Percentiles rank a stretch among this genome's conserved stretches.
These are phyloP conservation scores for Spencermartinsiella ligniputridi DNA, from an alignment of 1,139 yeast species.

Conservation along the genomic window DNA sequence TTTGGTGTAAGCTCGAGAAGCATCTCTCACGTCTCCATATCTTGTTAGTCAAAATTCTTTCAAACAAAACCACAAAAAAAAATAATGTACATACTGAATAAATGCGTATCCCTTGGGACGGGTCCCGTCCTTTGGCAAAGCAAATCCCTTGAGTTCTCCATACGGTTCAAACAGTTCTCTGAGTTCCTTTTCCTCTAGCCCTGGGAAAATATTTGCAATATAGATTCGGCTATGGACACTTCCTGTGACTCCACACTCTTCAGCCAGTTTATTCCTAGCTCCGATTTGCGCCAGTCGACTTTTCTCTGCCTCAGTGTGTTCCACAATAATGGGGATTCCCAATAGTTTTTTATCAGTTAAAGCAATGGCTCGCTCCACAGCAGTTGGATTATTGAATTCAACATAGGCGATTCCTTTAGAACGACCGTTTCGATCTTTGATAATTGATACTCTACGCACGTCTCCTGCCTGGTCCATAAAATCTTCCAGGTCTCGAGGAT, in stretches of 20 bases:
- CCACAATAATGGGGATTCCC: conserved; percentile 37
- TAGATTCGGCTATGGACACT: conserved; percentile 24
- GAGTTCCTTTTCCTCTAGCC: conserved; percentile 32
- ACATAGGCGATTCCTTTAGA: conserved; percentile 39
- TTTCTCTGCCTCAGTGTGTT: conserved; percentile 36
- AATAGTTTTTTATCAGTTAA: conserved; percentile 35
- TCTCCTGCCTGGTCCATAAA: conserved; percentile 37
- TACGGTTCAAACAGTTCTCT: conserved; percentile 32
- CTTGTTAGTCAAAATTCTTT: not conserved
- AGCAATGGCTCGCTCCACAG: conserved; percentile 32
- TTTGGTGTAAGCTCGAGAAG: conserved; percentile 30
- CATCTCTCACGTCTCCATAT: conserved; percentile 26
- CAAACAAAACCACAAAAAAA: not conserved
- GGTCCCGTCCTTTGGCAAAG: conserved; percentile 30
- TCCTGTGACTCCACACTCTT: conserved; percentile 4
- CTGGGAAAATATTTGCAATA: conserved; percentile 34
- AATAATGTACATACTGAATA: conserved; percentile 13
- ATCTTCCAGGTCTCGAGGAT: conserved; percentile 32
- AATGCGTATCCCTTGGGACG: conserved; percentile 35
- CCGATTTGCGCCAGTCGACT: conserved; percentile 26
- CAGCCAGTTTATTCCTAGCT: conserved; percentile 7
- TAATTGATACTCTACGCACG: conserved; percentile 37
- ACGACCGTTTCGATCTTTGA: conserved; percentile 35
- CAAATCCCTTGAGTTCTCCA: conserved; percentile 32
- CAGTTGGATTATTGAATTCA: conserved; percentile 32